phyloP scores from a whole-genome alignment of 768 basidiomycete species.

The Phaeolepiota aurea region DNA sequence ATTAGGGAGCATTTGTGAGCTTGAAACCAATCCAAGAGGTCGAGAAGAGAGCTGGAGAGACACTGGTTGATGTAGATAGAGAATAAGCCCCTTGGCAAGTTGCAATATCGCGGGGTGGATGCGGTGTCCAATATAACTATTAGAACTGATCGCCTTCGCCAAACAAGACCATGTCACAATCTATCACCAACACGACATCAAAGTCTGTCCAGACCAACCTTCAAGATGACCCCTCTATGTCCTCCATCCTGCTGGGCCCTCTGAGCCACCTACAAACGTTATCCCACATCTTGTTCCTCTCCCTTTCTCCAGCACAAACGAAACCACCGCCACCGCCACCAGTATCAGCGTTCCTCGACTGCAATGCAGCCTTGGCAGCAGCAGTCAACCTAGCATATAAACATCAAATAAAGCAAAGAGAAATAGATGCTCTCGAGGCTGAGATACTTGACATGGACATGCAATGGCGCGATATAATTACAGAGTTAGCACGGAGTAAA shows the following conservation, averaged over 20 bases:
- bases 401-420: constrained; percentile 71
- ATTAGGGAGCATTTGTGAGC: constrained; percentile 12
- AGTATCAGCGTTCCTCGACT: constrained; percentile 47
- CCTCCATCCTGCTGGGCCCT: constrained; percentile 51
- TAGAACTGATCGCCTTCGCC: too few species aligned
- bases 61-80: too few species aligned
- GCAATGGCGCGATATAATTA: constrained; percentile 62
- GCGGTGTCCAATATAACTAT: too few species aligned
- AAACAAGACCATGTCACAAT: too few species aligned
- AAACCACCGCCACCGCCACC: constrained; percentile 58
- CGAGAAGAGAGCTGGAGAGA: too few species aligned
- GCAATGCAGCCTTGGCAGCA: constrained; percentile 55
- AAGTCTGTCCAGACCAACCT: too few species aligned
- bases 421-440: constrained; percentile 60
- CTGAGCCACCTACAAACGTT: constrained; percentile 54
- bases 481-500: constrained; percentile 56
- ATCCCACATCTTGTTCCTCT: constrained; percentile 62
- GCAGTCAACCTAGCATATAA: constrained; percentile 57
- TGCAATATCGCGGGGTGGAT: too few species aligned
- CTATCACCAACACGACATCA: too few species aligned
- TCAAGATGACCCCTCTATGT: constrained; percentile 39
- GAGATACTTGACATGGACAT: constrained; percentile 64
- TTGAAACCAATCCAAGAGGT: too few species aligned
- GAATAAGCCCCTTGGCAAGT: too few species aligned
- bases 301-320: constrained; percentile 59